Evolutionary conservation across 345 rosid species (phyloP), one percentile per base, ranked within the genome.

Genomic region (Hypericum androsaemum): DNA sequence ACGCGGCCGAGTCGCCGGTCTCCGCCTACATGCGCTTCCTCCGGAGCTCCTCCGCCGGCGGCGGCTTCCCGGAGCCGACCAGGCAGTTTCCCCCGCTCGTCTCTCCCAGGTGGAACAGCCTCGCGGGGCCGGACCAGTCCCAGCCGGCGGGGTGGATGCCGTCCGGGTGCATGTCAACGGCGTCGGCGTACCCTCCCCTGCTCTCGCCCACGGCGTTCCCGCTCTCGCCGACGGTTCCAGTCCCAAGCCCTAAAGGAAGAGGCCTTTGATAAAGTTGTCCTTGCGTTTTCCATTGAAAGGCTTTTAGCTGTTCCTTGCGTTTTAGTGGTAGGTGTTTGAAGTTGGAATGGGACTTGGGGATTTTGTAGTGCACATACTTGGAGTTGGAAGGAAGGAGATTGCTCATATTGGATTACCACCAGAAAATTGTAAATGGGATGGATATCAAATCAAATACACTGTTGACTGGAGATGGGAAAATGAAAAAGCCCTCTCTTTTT

Each of bases 121-220:
- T 16, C n/a, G 40, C 53, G 39, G 72, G 50, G 17, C 72, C 10
- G 37, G 52, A 9, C 0, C 69, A 45, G 10, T 58, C 61, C 0
- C 76, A 62, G 16, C 62, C 43, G 12, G 66, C 67, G 40, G 68
- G 32, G 4, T 22, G 32, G 32, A 22, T 22, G 16, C 72, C 83
- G 5, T 85, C 83, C 10, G 98, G 98, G 12, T 86, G 94, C 71
- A 52, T 82, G 50, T 88, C 98, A 40, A 94, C 97, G 3, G 64
- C 73, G 54, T 78, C 97, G 0, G 79, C 89, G 0, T 76, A 77
- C 42, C 77, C 80, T 42, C 60, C 71, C 57, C 66, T 80, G 47
- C 69, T 86, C 49, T 82, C 95, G 5, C 86, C 95, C 0, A 60
- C 84, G 28, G 64, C 88, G 14, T 76, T 88, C 43, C 94, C 77